A percentile compares a stretch with the other conserved stretches of the same genome.
These are phyloP conservation scores for Helminthosporium solani DNA, from an alignment of 2,329 filamentous ascomycete species.

Conservation along the genomic window DNA sequence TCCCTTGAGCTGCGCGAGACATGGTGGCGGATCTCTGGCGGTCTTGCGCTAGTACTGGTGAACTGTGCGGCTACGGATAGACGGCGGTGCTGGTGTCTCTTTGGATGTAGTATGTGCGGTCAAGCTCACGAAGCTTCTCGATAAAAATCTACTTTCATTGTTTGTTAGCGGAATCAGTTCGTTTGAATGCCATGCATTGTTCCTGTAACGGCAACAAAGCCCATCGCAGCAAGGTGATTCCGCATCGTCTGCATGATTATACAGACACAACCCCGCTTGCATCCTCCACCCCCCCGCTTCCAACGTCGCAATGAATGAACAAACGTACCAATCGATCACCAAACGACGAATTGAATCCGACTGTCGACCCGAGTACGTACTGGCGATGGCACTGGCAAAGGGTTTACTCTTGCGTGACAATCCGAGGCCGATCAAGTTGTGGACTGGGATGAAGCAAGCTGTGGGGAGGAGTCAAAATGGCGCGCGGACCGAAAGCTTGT, in stretches of 20 bases:
- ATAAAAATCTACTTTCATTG: constrained; percentile 15
- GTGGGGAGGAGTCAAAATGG: not conserved
- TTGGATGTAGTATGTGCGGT: not conserved
- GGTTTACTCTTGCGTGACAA: too few relatives aligned
- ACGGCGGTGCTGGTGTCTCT: constrained; percentile 1
- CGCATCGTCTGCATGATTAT: constrained; percentile 13
- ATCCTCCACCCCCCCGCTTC: not conserved
- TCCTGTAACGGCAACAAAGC: constrained; percentile 17
- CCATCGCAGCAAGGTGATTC: constrained; percentile 11
- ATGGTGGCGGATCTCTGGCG: constrained; percentile 28
- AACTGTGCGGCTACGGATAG: constrained; percentile 19
- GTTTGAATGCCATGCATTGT: constrained; percentile 15
- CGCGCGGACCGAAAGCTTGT: not conserved
- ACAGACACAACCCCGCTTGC: constrained; percentile 3
- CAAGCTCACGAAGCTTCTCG: not conserved
- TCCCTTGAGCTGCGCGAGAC: constrained; percentile 38
- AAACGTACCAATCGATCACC: not conserved
- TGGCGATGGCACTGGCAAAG: too few relatives aligned
- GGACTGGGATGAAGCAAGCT: not conserved
- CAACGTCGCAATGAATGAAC: not conserved
- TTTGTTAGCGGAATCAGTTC: constrained; percentile 22
- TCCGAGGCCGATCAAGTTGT: not conserved
- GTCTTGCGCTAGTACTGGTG: constrained; percentile 18
- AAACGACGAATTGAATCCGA: not conserved
- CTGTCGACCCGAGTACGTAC: too few relatives aligned